Evolutionary conservation across 2,329 filamentous ascomycete genomes (phyloP).

Genomic region (Colletotrichum somersetense): DNA sequence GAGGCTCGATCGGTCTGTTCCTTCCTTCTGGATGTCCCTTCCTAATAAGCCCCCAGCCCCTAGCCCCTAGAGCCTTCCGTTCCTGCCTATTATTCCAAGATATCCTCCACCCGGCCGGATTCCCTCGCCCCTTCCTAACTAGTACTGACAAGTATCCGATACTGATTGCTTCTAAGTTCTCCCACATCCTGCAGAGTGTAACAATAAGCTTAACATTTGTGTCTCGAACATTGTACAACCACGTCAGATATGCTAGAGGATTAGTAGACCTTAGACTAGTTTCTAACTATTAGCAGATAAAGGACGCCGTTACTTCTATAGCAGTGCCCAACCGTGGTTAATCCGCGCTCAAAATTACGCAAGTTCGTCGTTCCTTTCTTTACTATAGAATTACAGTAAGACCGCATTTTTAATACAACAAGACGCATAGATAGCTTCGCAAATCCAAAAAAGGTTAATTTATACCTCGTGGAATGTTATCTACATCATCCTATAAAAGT

Average conservation of each 20-base stretch:
- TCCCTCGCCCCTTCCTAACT: no score
- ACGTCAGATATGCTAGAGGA: not conserved
- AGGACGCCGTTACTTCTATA: not conserved
- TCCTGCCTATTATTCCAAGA: no score
- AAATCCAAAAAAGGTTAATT: not conserved
- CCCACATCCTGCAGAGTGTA: not conserved
- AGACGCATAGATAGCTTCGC: not conserved
- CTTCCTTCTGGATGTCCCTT: no score
- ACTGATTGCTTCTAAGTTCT: no score
- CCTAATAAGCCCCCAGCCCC: no score
- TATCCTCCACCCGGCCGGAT: no score
- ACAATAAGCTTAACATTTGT: not conserved
- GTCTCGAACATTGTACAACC: not conserved
- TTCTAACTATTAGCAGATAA: not conserved
- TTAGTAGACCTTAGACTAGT: not conserved
- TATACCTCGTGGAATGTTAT: constrained; percentile 79
- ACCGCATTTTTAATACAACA: not conserved
- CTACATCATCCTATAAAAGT: constrained; percentile 63
- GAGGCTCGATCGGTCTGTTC: no score
- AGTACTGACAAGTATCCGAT: no score
- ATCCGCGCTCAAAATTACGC: not conserved
- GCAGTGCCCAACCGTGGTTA: not conserved
- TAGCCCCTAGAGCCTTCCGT: no score
- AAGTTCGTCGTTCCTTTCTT: not conserved
- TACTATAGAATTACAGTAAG: not conserved